Base-by-base conservation (phyloP, 768 basidiomycete genomes). In the Coprinopsis cinerea region DNA sequence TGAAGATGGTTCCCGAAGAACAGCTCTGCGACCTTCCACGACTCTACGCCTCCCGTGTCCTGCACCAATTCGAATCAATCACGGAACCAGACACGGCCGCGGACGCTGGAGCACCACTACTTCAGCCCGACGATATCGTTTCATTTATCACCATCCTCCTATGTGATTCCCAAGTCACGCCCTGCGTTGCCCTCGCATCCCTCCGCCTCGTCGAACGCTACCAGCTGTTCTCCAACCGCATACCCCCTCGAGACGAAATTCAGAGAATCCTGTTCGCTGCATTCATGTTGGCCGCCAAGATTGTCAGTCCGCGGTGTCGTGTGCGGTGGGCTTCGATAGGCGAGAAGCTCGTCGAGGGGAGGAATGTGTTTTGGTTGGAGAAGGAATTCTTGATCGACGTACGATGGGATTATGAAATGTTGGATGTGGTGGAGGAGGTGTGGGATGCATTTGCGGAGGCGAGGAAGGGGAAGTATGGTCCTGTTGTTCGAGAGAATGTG, bases 191-290 rank as follows among this genome's bases (percentile, higher is more conserved):
- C 1, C 32, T 47, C 17, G 35, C 35, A 22, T 24, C 44, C 11
- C 14, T 52, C 11, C 22, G 28, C 51, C 51, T 52, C 13, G 28
- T 52, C 22, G 20, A 42, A n/a, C 51, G 51, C 18, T 52, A 52
- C 23, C 34, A 37, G 3, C 15, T 28, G 7, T n/a, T 35, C 27
- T 9, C 27, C 2, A 25, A 47, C 17, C 35, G 37, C 14, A 25
- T 30, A 15, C 4, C 41, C 4, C 26, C 26, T 13, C n/a, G 10
- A 3, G 14, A 25, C 17, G 44, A 47, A 7, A 22, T 45, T 17
- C 43, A 40, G 17, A 35, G 28, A 28, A 18, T 47, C 32, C 36
- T 52, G 23, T 28, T 52, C 28, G 34, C 37, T 7, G 23, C 44
- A 14, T 44, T 52, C 9, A 47, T 52, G 26, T 18, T 52, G 14